These are phyloP conservation scores for Carpinus fangiana DNA, from an alignment of 306 rosid genomes.

Conservation along the genomic window DNA sequence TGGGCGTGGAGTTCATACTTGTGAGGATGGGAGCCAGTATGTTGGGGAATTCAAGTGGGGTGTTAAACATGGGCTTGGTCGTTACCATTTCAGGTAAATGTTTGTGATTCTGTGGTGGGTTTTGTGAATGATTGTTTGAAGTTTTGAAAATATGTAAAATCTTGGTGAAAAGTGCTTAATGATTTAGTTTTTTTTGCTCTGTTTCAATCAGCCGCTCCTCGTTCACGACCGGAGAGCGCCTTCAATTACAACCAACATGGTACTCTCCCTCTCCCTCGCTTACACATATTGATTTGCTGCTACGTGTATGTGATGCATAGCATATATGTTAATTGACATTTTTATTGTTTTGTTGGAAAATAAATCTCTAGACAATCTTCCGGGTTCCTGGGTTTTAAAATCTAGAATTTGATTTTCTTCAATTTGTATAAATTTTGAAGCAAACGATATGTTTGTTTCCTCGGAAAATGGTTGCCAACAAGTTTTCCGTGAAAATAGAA, in stretches of 20 bases:
- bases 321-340: background rate
- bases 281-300: background rate
- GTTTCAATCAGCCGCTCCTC: background rate
- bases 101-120: no score
- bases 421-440: background rate
- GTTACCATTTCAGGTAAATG: no score
- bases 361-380: background rate
- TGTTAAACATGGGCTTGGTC: no score
- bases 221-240: background rate
- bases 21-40: no score
- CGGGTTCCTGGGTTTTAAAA: background rate
- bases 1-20: no score
- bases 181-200: no score
- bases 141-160: no score
- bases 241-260: conserved; percentile 31
- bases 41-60: no score
- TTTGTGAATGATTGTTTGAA: no score
- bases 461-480: background rate
- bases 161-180: no score
- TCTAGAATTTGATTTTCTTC: background rate
- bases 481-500: background rate
- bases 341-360: background rate
- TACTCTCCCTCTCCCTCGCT: background rate
- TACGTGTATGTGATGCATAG: background rate
- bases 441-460: background rate